Evolutionary conservation across 2,329 filamentous ascomycete species (phyloP), one percentile per base, ranked within the genome.

Genomic region (Cytospora schulzeri): DNA sequence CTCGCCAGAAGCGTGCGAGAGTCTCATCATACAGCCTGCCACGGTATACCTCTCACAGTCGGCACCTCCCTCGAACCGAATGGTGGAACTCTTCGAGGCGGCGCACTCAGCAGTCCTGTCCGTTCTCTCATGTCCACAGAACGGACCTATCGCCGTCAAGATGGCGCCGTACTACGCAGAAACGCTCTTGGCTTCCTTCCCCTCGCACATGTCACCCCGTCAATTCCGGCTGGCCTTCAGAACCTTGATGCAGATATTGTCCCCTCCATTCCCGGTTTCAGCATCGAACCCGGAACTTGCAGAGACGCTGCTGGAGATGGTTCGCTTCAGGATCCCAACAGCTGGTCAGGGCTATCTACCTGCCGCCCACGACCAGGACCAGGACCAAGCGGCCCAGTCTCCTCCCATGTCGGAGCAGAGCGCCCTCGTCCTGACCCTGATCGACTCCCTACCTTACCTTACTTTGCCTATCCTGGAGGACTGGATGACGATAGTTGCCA

Each of bases 191-290:
- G 81, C 85, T 24, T 88, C 92, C 0, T 97, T 97, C 75, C 93
- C 93, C 0, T 74, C 81, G 1, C 90, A 89, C 65, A 86, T 97
- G 24, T 93, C 91, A 0, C 83, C 91, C 0, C 87, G 93, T 19
- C 93, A 97, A 74, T 97, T 97, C 79, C 86, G 93, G 33, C 82
- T 97, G 12, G 93, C 93, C 14, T 93, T 96, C 80, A 91, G 90
- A 74, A 94, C 92, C 1, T 81, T 97, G 54, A 86, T 96, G 75
- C 89, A 90, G 70, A 89, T 96, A 65, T 88, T 92, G 14, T 89
- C 90, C 3, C 92, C 93, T 3, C 93, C 93, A 0, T 92, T 91
- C 45, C 84, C 87, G 1, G 84, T 96, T 50, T 87, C 90, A 38
- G 87, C 86, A 55, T 83, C 83, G 6, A 89, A 95, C 68, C 91